A percentile compares a stretch with the other conserved stretches of the same genome.
Evolutionary conservation across 306 rosid genomes (phyloP).

Genomic region (Rosa lucieae): DNA sequence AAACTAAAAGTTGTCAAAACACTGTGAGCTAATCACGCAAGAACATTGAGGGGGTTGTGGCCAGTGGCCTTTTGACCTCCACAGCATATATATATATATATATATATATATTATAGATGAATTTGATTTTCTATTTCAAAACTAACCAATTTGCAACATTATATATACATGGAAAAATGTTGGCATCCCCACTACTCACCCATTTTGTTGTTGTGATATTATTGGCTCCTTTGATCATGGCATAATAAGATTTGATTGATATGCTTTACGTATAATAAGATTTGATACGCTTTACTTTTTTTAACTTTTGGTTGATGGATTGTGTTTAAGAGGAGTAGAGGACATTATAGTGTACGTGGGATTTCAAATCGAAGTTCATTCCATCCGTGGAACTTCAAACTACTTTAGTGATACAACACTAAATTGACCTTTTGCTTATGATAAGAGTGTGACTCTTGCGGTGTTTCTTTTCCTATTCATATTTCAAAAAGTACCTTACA

Average conservation of each 20-base stretch:
- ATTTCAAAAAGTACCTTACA: too few relatives aligned
- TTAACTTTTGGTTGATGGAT: background rate
- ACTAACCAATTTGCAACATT: background rate
- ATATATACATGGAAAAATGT: background rate
- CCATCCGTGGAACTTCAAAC: background rate
- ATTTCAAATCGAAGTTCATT: background rate
- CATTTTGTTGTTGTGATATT: background rate
- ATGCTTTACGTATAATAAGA: background rate
- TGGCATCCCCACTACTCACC: background rate
- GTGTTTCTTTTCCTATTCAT: too few relatives aligned
- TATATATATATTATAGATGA: background rate
- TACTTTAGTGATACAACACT: background rate
- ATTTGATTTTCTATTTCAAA: background rate
- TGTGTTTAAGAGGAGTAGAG: background rate
- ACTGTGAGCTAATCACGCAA: background rate
- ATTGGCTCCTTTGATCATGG: slow-evolving; percentile 1
- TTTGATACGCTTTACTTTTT: background rate
- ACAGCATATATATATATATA: background rate
- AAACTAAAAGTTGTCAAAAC: background rate
- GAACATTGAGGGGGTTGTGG: background rate
- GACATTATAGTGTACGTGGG: background rate
- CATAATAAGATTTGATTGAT: background rate
- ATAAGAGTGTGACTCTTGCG: background rate
- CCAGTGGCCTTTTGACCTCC: background rate
- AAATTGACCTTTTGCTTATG: too few relatives aligned